Evolutionary conservation across 805 yeast genomes (phyloP).

Genomic region (Metschnikowia koreensis): DNA sequence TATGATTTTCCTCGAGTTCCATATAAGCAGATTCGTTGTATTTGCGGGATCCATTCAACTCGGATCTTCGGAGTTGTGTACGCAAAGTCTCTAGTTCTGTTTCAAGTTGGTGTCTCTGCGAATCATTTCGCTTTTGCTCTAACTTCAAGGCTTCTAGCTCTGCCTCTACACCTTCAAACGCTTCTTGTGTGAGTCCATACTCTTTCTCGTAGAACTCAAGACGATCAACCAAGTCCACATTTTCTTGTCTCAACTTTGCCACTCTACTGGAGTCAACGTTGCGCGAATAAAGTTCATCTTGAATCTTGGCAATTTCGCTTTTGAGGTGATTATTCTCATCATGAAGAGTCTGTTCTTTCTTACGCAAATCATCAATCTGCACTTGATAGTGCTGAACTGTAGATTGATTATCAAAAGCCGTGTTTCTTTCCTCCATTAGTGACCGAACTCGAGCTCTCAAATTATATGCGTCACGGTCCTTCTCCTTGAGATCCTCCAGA

Average conservation of each 20-base stretch:
- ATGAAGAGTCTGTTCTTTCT: conserved; percentile 19
- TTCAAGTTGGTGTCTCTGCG: conserved; percentile 21
- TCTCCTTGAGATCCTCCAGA: conserved; percentile 22
- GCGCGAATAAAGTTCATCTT: conserved; percentile 22
- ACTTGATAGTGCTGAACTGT: conserved; percentile 20
- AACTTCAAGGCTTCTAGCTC: conserved; percentile 24
- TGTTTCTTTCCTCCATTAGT: conserved; percentile 19
- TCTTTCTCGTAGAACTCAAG: conserved; percentile 30
- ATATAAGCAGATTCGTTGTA: conserved; percentile 20
- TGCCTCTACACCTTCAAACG: conserved; percentile 23
- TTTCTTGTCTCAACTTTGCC: conserved; percentile 16
- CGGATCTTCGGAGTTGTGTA: conserved; percentile 14
- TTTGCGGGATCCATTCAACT: conserved; percentile 16
- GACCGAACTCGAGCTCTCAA: conserved; percentile 25
- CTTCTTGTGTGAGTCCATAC: conserved; percentile 24
- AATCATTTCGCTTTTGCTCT: conserved; percentile 16
- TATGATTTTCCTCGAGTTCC: conserved; percentile 23
- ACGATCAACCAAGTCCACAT: conserved; percentile 25
- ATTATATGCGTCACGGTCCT: conserved; percentile 23
- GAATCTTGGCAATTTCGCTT: conserved; percentile 28
- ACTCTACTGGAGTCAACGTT: conserved; percentile 16
- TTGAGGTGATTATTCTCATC: conserved; percentile 23
- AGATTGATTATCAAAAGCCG: conserved; percentile 14
- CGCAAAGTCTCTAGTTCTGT: conserved; percentile 29
- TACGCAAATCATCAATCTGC: conserved; percentile 24